Conservation (phyloP, 208 protist species). For the Willaertia magna region DNA sequence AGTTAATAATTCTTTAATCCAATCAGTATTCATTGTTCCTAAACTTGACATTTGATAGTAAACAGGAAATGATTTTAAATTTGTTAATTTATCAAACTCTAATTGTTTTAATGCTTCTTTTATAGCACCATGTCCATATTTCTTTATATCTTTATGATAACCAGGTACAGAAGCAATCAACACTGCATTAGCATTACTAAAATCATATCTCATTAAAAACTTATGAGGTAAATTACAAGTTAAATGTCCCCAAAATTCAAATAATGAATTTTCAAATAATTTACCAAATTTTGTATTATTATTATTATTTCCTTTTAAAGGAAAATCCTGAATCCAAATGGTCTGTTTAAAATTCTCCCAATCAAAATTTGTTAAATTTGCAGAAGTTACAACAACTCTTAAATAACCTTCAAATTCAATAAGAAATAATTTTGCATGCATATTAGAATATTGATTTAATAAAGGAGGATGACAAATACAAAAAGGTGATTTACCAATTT, state of each 20-base stretch:
- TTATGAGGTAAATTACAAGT: neutral
- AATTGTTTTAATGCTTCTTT: neutral
- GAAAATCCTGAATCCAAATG: slow-evolving; percentile 7
- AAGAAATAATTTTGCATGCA: slow-evolving; percentile 1
- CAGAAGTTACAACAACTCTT: neutral
- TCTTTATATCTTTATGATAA: neutral
- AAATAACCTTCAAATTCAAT: neutral
- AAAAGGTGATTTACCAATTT: neutral
- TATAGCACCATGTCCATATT: neutral
- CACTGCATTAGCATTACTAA: neutral
- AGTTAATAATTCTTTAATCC: neutral
- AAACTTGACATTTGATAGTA: neutral
- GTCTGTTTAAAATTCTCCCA: neutral
- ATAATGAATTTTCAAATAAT: neutral
- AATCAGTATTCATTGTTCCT: neutral
- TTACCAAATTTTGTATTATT: neutral
- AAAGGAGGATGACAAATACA: neutral
- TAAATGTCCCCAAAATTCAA: neutral
- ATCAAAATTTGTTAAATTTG: neutral
- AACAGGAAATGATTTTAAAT: neutral
- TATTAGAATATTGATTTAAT: neutral
- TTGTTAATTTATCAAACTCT: no score
- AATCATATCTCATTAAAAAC: neutral
- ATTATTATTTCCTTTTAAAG: neutral
- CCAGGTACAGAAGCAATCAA: neutral